Evolutionary conservation across 140 eudicot species (phyloP), one percentile per base, ranked within the genome.

Genomic region (Bidens hawaiensis): DNA sequence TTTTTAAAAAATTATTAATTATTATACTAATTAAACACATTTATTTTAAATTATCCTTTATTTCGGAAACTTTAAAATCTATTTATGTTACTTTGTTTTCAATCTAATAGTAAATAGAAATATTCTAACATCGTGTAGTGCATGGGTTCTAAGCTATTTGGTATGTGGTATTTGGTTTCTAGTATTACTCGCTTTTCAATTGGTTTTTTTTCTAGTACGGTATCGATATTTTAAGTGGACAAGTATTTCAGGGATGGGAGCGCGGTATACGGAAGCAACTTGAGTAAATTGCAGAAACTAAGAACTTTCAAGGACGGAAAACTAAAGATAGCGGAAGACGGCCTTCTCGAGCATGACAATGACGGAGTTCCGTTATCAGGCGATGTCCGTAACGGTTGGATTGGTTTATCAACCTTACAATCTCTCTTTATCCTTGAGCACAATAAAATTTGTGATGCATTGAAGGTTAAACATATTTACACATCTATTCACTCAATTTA

Each of bases 281-380:
- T 66, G 24, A 68, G 71, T 42, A 63, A 41, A 19, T 17, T 74
- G 64, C 17, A 70, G 24, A 60, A 76, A 53, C 65, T 79, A 19
- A 76, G 90, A 60, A 83, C 83, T 0, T 83, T 65, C 49, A 58
- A 67, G 67, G 86, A 83, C 24, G 90, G 90, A 60, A 83, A 83
- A 74, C 83, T 83, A 14, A 83, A 83, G 64, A 73, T 83, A 24
- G 71, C 79, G 16, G 42, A 62, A 21, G 74, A 70, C 17, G 90
- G 83, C 12, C 90, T 83, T 62, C 83, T 83, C 51, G 64, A 26
- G 10, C 74, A 72, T 12, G 77, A 79, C 65, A 26, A 46, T 2
- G 59, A 83, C 2, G 85, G 90, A 4, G 21, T 49, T 7, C 71
- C 71, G 17, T 27, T 83, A 24, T 62, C 86, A 17, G 90, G 90